Percentiles rank a stretch among this genome's conserved stretches.
These are phyloP conservation scores for Trichopus zeylanicus DNA, from an alignment of 116 monocot species.

Conservation along the genomic window DNA sequence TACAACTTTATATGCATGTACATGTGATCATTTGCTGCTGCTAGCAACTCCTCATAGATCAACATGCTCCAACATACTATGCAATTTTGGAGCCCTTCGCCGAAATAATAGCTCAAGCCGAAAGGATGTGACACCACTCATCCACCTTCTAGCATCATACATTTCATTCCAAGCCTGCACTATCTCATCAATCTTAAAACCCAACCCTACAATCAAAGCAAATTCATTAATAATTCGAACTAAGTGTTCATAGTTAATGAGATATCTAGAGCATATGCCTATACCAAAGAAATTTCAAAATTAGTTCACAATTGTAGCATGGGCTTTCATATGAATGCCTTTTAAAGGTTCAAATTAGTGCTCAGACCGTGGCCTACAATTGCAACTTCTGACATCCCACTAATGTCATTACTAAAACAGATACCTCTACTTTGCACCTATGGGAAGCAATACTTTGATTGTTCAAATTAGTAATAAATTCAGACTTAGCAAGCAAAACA, in stretches of 20 bases:
- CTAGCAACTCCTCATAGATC: constrained; percentile 1
- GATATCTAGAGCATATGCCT: not conserved
- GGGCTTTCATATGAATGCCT: no score
- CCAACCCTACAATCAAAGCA: constrained; percentile 37
- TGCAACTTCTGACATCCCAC: no score
- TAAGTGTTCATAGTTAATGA: not conserved
- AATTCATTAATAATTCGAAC: not conserved
- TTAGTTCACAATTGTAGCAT: no score
- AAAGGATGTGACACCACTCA: constrained; percentile 44
- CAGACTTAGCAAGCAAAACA: no score
- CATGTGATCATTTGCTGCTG: not conserved
- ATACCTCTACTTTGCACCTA: no score
- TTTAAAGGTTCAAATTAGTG: no score
- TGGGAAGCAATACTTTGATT: no score
- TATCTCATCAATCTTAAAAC: constrained; percentile 85
- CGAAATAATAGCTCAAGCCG: constrained; percentile 68
- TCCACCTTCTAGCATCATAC: constrained; percentile 80
- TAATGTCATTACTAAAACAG: no score
- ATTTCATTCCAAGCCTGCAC: constrained; percentile 89
- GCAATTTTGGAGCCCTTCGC: constrained; percentile 49
- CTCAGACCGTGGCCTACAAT: no score
- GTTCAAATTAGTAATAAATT: no score
- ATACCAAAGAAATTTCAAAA: no score
- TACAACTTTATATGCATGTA: not conserved
- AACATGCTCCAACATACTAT: constrained; percentile 50